Percentiles rank a stretch among this genome's conserved stretches.
Conservation (phyloP, 768 basidiomycete species). For the Russula lepida region DNA sequence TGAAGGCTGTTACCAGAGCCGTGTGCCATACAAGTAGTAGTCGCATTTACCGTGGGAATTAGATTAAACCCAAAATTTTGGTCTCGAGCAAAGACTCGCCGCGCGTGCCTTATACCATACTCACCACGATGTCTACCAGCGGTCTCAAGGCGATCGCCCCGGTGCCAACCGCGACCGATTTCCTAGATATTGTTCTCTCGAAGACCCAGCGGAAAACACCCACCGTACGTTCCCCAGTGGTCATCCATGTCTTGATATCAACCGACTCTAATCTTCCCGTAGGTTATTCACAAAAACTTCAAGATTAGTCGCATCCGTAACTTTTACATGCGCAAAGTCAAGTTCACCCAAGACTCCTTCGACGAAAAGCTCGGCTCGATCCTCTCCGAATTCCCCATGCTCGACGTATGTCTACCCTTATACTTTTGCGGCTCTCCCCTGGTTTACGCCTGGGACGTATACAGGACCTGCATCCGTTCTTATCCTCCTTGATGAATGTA, state of each 20-base stretch:
- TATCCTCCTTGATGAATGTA: constrained; percentile 93
- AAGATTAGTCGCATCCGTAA: constrained; percentile 98
- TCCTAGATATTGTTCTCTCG: constrained; percentile 87
- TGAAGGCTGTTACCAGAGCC: neutral
- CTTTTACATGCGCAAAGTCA: constrained; percentile 99
- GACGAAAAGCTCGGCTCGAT: constrained; percentile 94
- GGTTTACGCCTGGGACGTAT: neutral
- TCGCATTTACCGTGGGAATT: constrained; percentile 11
- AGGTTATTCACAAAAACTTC: constrained; percentile 99
- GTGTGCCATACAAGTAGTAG: constrained; percentile 3
- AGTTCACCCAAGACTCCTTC: constrained; percentile 94
- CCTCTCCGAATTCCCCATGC: constrained; percentile 92
- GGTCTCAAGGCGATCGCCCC: constrained; percentile 96
- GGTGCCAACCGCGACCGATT: constrained; percentile 94
- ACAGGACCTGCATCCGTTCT: constrained; percentile 90
- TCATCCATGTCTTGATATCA: neutral
- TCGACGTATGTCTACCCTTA: constrained; percentile 61
- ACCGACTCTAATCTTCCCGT: neutral
- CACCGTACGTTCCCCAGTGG: constrained; percentile 45
- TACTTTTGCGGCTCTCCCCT: neutral
- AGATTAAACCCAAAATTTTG: neutral
- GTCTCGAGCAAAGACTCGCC: neutral
- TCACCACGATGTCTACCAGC: constrained; percentile 57
- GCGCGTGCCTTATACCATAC: too few species aligned
- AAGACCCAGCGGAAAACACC: constrained; percentile 97